Conservation (phyloP, 805 yeast genomes). For the Nakazawaea ambrosiae region DNA sequence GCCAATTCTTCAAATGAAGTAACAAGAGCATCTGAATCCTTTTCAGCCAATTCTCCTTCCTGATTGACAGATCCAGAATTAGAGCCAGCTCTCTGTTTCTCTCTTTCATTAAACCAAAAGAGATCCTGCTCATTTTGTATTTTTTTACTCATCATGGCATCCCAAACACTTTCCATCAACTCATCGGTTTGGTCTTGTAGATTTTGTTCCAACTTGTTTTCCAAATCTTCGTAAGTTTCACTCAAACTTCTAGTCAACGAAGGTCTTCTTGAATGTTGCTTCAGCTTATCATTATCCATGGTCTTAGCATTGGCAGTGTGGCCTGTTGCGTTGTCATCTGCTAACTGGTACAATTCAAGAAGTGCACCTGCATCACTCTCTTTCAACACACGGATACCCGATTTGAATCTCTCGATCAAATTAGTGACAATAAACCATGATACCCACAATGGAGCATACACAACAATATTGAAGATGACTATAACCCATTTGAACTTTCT, state of each 20-base stretch:
- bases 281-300: conserved; percentile 6
- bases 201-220: conserved; percentile 29
- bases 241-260: conserved; percentile 18
- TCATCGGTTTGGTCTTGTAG: conserved; percentile 57
- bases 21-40: conserved; percentile 11
- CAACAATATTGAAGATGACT: conserved; percentile 34
- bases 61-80: too few species aligned
- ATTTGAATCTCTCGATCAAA: conserved; percentile 29
- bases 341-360: conserved; percentile 12
- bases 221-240: conserved; percentile 21
- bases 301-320: conserved; percentile 12
- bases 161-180: conserved; percentile 57
- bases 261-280: conserved; percentile 14
- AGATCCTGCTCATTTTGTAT: conserved; percentile 15
- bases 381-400: conserved; percentile 21
- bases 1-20: conserved; percentile 13
- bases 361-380: conserved; percentile 19
- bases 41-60: conserved; percentile 8
- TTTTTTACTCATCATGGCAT: conserved; percentile 38
- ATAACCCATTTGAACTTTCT: conserved; percentile 42
- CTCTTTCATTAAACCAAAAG: conserved; percentile 15
- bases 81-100: neutral
- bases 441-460: conserved; percentile 60
- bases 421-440: conserved; percentile 44
- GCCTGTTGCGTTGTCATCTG: conserved; percentile 19